Evolutionary conservation across 495 filamentous ascomycete species (phyloP), one percentile per base, ranked within the genome.

Genomic region (Neurospora sp.): DNA sequence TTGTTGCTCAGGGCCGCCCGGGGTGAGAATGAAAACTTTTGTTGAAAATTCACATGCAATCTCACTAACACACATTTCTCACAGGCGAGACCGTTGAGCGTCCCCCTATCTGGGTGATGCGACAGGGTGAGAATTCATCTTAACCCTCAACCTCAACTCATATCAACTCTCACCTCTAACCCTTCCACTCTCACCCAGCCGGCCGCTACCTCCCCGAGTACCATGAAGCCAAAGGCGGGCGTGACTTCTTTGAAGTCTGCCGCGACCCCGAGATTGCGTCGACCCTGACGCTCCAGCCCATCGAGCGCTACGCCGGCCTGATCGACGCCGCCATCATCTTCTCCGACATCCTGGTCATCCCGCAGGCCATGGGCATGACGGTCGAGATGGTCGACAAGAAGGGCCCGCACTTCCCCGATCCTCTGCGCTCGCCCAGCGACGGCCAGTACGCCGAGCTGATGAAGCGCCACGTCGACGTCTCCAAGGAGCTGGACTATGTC

Each of bases 301-400:
- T 99, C 78, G 93, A 97, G 69, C 93, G 94, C 45, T 99, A 90
- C 81, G 89, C 86, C 20, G 94, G 93, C 41, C 89, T 98, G 65
- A 90, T 99, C 74, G 96, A 99, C 82, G 96, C 96, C 18, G 94
- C 96, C 40, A 99, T 99, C 77, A 99, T 99, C 80, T 99, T 99
- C 87, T 97, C 93, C 16, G 96, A 99, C 81, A 99, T 99, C 75
- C 87, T 99, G 47, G 96, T 99, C 72, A 94, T 99, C 75, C 96
- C 96, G 3, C 96, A 99, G 83, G 96, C 96, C 22, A 91, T 99
- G 89, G 96, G 96, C 1, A 98, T 99, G 96, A 84, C 83, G 22
- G 96, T 99, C 10, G 92, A 98, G 82, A 99, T 99, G 96, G 83
- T 97, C 38, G 94, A 97, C 78, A 94, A 94, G 82, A 96, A 96